These are phyloP conservation scores for Mortierella sp. DNA, from an alignment of 371 early-diverging fungal species.

Conservation along the genomic window DNA sequence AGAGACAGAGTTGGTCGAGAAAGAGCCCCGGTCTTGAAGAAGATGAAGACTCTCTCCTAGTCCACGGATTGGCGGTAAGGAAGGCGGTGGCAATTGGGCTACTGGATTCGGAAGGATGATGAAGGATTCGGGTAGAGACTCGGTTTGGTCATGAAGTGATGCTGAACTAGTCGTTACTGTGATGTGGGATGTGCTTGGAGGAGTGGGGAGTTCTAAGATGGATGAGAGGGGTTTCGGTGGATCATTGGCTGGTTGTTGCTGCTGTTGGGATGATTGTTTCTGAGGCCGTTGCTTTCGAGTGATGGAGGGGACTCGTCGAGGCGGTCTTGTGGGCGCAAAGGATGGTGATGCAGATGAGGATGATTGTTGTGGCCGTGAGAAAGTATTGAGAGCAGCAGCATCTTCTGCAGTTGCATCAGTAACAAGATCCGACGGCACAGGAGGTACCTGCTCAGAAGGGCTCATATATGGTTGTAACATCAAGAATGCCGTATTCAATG, in stretches of 20 bases:
- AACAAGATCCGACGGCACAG: background rate
- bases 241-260: background rate
- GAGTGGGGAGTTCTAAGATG: background rate
- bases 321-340: background rate
- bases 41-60: too few species aligned
- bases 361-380: background rate
- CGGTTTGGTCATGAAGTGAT: too few species aligned
- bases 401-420: background rate
- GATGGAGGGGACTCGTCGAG: background rate
- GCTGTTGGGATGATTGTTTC: background rate
- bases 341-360: background rate
- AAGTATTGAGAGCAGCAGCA: too few species aligned
- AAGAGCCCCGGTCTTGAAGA: background rate
- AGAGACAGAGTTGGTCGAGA: background rate
- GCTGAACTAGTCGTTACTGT: background rate
- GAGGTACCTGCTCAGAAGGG: background rate
- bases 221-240: background rate
- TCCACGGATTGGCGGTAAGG: too few species aligned
- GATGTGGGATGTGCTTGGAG: background rate
- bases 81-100: too few species aligned
- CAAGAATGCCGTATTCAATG: background rate
- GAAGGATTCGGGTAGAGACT: too few species aligned
- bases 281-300: background rate
- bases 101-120: too few species aligned
- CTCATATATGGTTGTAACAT: background rate